Evolutionary conservation across 164 flowering plant genomes (phyloP), one percentile per base, ranked within the genome.

Genomic region (Houttuynia cordata): DNA sequence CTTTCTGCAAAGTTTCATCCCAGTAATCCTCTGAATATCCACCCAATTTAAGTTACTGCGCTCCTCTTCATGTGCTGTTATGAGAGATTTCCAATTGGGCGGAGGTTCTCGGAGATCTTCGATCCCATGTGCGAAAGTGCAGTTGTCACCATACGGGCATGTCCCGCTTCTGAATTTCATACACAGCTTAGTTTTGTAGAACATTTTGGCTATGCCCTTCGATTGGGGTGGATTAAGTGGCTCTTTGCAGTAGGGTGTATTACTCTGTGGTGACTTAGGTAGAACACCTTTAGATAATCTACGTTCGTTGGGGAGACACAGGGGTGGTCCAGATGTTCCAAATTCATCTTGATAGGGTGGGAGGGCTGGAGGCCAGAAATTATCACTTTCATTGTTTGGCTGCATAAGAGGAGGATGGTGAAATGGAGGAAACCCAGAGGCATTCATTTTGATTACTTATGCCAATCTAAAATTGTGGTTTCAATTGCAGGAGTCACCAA

Each of bases 91-190:
- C 96, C 98, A 93, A 59, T 93, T 87, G 5, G 85, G 85, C 0
- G 92, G 96, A 6, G 94, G 92, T 49, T 77, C 79, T 25, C 96
- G 70, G 67, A 90, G 37, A 62, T 93, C 96, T 23, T 82, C 86
- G 5, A 64, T 23, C 7, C 99, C 99, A 72, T 90, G 97, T 15
- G 99, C 99, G 64, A 78, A 93, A 61, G 82, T 83, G 71, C 97
- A 93, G 61, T 55, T 69, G 42, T 73, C 79, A 8, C 89, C 92
- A 65, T 85, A 85, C n/a, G 79, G 76, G 42, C 97, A 91, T 7
- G 52, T 62, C 0, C 90, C 93, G 7, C 30, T 24, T 41, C 58
- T 70, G 62, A 88, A 93, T 45, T 73, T 90, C 0, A 78, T 79
- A 54, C 99, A 93, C 41, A 82, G 56, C 15, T 88, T 73, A 9